Evolutionary conservation across 495 filamentous ascomycete species (phyloP).

Genomic region (Mytilinidion resinicola): DNA sequence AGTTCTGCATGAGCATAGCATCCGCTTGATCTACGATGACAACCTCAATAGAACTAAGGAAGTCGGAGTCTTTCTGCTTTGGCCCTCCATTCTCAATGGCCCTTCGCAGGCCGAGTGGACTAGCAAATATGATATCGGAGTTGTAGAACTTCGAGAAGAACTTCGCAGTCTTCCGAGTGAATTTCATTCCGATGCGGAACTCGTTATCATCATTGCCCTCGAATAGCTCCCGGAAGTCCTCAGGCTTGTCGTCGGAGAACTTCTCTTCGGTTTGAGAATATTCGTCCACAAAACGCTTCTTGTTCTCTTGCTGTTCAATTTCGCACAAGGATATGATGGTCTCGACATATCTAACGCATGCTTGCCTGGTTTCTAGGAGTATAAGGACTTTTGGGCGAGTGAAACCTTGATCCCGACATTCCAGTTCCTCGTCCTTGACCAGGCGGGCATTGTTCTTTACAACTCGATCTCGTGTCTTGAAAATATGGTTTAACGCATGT

Average conservation of each 20-base stretch:
- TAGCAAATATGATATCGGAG: constrained; percentile 89
- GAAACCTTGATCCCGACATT: constrained; percentile 90
- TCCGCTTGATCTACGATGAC: constrained; percentile 88
- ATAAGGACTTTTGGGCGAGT: constrained; percentile 89
- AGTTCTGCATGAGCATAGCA: constrained; percentile 93
- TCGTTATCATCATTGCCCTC: constrained; percentile 93
- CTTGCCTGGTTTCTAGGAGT: constrained; percentile 77
- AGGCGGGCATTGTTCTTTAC: constrained; percentile 85
- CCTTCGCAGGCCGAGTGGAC: constrained; percentile 80
- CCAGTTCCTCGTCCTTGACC: constrained; percentile 52
- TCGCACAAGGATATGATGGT: constrained; percentile 63
- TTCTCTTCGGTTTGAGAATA: constrained; percentile 62
- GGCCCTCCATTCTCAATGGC: constrained; percentile 71
- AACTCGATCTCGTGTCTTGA: constrained; percentile 87
- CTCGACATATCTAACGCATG: constrained; percentile 71
- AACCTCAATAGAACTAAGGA: constrained; percentile 85
- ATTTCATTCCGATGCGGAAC: constrained; percentile 89
- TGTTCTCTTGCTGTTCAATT: constrained; percentile 90
- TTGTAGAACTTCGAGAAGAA: constrained; percentile 94
- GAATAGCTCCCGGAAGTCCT: constrained; percentile 86
- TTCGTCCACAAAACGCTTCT: constrained; percentile 78
- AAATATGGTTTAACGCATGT: constrained; percentile 82
- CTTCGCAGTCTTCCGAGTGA: constrained; percentile 90
- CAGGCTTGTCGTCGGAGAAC: constrained; percentile 64
- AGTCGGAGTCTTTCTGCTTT: constrained; percentile 75